Evolutionary conservation across 371 early-diverging fungal species (phyloP), one percentile per base, ranked within the genome.

Genomic region (Lichtheimia ornata): DNA sequence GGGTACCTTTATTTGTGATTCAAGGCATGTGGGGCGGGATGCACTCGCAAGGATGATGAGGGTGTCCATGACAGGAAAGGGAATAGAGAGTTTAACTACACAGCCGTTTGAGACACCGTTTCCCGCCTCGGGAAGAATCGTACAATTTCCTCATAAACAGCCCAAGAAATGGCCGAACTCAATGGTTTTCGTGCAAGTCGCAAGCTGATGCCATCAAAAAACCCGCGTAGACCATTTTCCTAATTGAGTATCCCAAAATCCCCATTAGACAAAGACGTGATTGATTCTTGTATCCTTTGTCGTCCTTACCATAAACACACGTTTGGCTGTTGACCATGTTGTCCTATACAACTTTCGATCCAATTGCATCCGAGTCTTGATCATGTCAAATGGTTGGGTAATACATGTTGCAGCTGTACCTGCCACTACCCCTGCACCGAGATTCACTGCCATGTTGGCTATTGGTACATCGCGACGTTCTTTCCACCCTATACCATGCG

Each of bases 341-440:
- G 88, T 87, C 56, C 66, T 72, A 70, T 95, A 95, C 17, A 82
- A 76, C 4, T 64, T 62, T 44, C 97, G 97, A 58, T 90, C 84
- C 24, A 97, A 71, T 65, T 97, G 97, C 83, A 97, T 93, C 24
- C 96, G 84, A 2, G 97, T 96, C 63, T 94, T 94, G 54, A 96
- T 73, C 85, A 96, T 80, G 64, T 96, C 96, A 73, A 97, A 97
- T 2, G 98, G 98, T 53, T 97, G 96, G 3, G 96, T 96, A 18
- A 91, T 65, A 17, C 85, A 78, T 18, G 94, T 92, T 4, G 97
- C 91, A 15, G 85, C 71, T 27, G 91, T 72, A 0, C 93, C 94
- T 20, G 91, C 87, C 4, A 81, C 58, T 3, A 92, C 73, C 22
- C 94, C 82, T 12, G 82, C 72, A 17, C 73, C 69, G 51, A 81